Base-by-base conservation (phyloP, 2,329 filamentous ascomycete species). In the Daldinia sp. region DNA sequence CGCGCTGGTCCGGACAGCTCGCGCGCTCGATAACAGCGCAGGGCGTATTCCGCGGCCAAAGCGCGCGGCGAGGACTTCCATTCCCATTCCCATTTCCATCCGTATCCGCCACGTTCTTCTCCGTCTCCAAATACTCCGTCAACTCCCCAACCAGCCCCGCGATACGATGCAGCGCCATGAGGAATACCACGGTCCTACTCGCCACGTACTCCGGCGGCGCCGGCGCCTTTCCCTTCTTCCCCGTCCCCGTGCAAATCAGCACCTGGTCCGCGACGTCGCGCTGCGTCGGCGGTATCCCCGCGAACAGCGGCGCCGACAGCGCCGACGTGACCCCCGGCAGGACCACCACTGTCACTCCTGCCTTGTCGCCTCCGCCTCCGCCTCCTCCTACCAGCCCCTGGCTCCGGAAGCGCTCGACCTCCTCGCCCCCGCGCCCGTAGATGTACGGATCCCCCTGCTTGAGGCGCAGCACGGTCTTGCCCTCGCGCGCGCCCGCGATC, bases 371-470 rank as follows among this genome's bases (percentile, higher is more conserved):
- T 3, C 30, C 1, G 30, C 7, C 30, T 23, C 4, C 85, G 6
- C 30, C 5, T 1, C 7, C 30, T 23, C 20, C 20, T 23, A 23
- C 86, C 65, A 91, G 90, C 1, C 94, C 93, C 54, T 91, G 86
- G 2, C 83, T 82, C 1, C 89, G 84, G 85, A 99, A 98, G 78
- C 92, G 97, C 33, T 89, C 88, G 42, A 93, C 93, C 79, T 99
- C 96, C 79, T 99, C 96, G 37, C 93, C 96, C 63, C 96, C 96
- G 42, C 96, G 90, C 42, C 96, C 96, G 80, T 98, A 99, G 42
- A 99, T 88, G 80, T 97, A 99, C 0, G 96, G 96, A 76, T 99
- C 96, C 51, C 96, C 96, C 79, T 99, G 96, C 82, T 99, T 99
- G 50, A 99, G 85, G 2, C 96, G 88, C 37, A 99, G 85, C 0